These are phyloP conservation scores for Talaromyces sp. DNA, from an alignment of 2,329 filamentous ascomycete genomes.

Conservation along the genomic window DNA sequence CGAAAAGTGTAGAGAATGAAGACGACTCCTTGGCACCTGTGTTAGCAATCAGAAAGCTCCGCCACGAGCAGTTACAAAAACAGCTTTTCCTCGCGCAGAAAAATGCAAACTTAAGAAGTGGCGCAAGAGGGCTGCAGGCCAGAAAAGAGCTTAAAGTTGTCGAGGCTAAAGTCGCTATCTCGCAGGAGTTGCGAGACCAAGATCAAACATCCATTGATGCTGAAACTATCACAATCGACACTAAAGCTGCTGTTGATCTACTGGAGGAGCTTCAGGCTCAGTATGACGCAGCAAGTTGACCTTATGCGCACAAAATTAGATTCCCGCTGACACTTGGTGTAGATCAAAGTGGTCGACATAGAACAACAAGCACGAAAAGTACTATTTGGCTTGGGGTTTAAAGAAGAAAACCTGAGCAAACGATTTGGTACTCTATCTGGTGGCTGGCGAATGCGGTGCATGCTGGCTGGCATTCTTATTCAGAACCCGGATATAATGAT, in stretches of 20 bases:
- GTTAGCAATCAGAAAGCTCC: slow-evolving; percentile 55
- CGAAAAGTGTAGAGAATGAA: slow-evolving; percentile 52
- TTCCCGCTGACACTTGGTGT: neutral
- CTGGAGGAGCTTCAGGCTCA: slow-evolving; percentile 63
- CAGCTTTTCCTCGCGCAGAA: slow-evolving; percentile 65
- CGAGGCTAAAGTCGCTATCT: slow-evolving; percentile 61
- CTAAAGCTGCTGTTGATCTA: slow-evolving; percentile 62
- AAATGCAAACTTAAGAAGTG: slow-evolving; percentile 67
- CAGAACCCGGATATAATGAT: slow-evolving; percentile 72
- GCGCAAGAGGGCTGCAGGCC: slow-evolving; percentile 67
- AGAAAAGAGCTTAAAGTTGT: slow-evolving; percentile 66
- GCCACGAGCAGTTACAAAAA: slow-evolving; percentile 56
- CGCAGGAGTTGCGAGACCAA: slow-evolving; percentile 47
- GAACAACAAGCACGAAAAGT: slow-evolving; percentile 62
- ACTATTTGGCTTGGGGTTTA: slow-evolving; percentile 66
- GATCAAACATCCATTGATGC: slow-evolving; percentile 52
- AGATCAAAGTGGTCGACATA: slow-evolving; percentile 54
- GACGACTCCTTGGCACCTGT: slow-evolving; percentile 53
- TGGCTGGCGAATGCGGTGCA: slow-evolving; percentile 67
- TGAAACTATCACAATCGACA: slow-evolving; percentile 57
- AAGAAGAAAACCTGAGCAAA: slow-evolving; percentile 53
- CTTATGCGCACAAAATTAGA: neutral
- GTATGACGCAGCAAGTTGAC: slow-evolving; percentile 50
- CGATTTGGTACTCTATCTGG: slow-evolving; percentile 65
- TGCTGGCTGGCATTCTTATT: slow-evolving; percentile 60